Conservation (phyloP, 345 rosid species). For the Camelina neglecta region DNA sequence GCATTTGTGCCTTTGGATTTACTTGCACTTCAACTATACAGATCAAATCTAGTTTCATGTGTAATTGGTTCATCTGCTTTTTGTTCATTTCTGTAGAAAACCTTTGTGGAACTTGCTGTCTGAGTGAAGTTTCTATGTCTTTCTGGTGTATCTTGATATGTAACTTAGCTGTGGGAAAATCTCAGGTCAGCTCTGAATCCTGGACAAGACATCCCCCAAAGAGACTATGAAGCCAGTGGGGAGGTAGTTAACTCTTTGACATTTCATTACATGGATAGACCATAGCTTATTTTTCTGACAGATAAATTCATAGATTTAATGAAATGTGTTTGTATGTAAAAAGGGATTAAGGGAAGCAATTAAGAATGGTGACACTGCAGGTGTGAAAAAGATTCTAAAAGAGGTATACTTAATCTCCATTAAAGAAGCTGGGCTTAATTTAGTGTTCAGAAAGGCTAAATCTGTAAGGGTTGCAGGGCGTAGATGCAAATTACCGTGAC, state of each 20-base stretch:
- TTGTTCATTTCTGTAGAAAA: not conserved
- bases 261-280: not conserved
- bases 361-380: constrained; percentile 81
- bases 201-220: constrained; percentile 59
- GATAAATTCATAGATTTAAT: not conserved
- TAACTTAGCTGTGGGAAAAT: constrained; percentile 31
- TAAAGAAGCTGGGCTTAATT: not conserved
- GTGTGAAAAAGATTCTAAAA: constrained; percentile 75
- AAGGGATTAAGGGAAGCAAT: constrained; percentile 97
- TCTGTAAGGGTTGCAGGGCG: constrained; percentile 59
- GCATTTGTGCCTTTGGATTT: not conserved
- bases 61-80: not conserved
- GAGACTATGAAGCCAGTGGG: constrained; percentile 80
- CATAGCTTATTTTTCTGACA: not conserved
- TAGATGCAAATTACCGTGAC: constrained; percentile 90
- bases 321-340: constrained; percentile 24
- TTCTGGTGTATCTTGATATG: constrained; percentile 14
- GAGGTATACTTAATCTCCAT: constrained; percentile 63
- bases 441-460: constrained; percentile 18
- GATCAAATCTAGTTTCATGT: not conserved
- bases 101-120: not conserved
- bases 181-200: constrained; percentile 66
- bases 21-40: not conserved
- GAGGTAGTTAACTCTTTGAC: constrained; percentile 60
- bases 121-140: constrained; percentile 4